Conservation (phyloP, 1,139 yeast genomes). For the Saccharomycopsis hybrid region DNA sequence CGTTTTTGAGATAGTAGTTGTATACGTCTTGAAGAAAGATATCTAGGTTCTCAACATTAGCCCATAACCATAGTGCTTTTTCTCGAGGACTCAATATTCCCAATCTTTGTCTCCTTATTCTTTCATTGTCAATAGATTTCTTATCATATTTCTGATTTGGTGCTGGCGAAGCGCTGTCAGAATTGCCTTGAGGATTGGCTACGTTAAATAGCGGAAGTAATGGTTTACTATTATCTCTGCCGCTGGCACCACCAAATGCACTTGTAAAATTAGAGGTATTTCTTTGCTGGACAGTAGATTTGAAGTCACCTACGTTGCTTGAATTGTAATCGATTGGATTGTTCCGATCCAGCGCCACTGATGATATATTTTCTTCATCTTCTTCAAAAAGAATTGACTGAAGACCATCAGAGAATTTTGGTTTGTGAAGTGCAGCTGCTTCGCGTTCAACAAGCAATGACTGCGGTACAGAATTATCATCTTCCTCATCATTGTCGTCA, state of each 20-base stretch:
- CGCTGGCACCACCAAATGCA: background rate
- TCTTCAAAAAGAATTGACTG: slow-evolving; percentile 5
- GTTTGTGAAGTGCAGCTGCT: too few species aligned
- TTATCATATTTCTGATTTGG: background rate
- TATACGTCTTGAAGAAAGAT: slow-evolving; percentile 78
- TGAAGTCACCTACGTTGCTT: too few species aligned
- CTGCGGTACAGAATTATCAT: slow-evolving; percentile 1
- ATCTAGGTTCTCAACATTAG: slow-evolving; percentile 88
- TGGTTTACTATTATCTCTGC: background rate
- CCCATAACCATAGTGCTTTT: slow-evolving; percentile 91
- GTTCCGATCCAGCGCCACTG: too few species aligned
- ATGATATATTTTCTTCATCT: slow-evolving; percentile 21
- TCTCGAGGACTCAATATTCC: slow-evolving; percentile 53
- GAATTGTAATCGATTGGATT: too few species aligned
- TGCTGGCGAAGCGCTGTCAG: background rate
- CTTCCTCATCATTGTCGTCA: background rate
- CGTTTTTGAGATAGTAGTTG: slow-evolving; percentile 78
- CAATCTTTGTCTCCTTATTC: slow-evolving; percentile 25
- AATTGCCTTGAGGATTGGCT: background rate
- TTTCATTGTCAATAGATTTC: slow-evolving; percentile 23
- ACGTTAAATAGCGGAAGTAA: slow-evolving; percentile 11
- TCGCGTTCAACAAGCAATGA: background rate
- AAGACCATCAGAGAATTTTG: background rate
- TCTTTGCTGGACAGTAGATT: slow-evolving; percentile 20
- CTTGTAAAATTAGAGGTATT: background rate